phyloP scores from a whole-genome alignment of 1,284 basidiomycete genomes.

The Pascua sp. region DNA sequence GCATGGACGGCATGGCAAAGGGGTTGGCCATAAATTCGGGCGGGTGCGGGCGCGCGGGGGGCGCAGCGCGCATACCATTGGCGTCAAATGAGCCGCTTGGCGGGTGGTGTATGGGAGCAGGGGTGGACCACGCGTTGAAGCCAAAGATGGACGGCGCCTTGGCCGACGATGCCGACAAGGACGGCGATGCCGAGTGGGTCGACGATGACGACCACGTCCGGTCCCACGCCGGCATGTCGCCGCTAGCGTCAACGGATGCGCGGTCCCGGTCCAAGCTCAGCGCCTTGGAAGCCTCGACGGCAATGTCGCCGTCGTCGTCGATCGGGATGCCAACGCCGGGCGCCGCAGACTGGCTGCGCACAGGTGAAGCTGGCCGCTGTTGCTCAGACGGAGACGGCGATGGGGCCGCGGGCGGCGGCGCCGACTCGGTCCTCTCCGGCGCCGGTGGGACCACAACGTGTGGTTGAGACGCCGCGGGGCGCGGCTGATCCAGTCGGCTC shows the following conservation, averaged over 20 bases:
- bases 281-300: constrained; percentile 14
- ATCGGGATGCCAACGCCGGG: constrained; percentile 9
- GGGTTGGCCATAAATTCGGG: constrained; percentile 30
- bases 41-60: constrained; percentile 45
- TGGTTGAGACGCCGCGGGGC: background rate
- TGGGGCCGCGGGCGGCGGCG: constrained; percentile 17
- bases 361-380: background rate
- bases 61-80: constrained; percentile 25
- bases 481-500: background rate
- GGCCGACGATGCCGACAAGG: background rate
- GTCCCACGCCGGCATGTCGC: constrained; percentile 26
- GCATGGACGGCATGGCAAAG: background rate
- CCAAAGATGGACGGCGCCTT: constrained; percentile 23
- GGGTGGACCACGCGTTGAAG: constrained; percentile 36
- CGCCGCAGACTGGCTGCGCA: constrained; percentile 4
- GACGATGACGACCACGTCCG: constrained; percentile 9
- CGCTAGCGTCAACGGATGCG: no score
- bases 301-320: constrained; percentile 34
- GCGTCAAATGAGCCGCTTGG: constrained; percentile 11
- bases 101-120: constrained; percentile 9
- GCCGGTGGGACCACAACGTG: background rate
- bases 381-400: constrained; percentile 1
- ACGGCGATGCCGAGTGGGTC: background rate
- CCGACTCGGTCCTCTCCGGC: constrained; percentile 26
- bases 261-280: constrained; percentile 4